phyloP scores from a whole-genome alignment of 2,329 filamentous ascomycete species.

The Sporothrix variecibatus region DNA sequence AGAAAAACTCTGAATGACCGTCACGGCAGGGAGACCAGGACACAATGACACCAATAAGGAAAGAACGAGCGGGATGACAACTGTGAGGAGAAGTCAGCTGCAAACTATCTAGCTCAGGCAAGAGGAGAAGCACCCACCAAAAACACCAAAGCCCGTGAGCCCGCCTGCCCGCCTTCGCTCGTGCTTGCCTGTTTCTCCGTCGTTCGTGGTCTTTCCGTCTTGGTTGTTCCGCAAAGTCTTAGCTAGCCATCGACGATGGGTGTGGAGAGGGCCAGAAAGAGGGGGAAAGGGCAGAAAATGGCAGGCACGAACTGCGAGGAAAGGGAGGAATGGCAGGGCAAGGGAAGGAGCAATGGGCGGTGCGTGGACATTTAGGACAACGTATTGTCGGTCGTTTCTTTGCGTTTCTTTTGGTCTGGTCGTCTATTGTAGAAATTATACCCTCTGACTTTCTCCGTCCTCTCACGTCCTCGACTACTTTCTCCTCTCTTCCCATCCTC shows the following conservation, averaged over 20 bases:
- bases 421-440: not conserved
- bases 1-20: not conserved
- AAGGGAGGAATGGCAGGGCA: constrained; percentile 20
- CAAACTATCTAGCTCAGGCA: not conserved
- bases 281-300: not conserved
- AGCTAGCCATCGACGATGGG: constrained; percentile 15
- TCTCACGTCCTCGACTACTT: not conserved
- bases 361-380: not conserved
- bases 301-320: constrained; percentile 25
- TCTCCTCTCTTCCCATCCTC: not conserved
- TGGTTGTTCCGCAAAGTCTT: not conserved
- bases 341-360: not conserved
- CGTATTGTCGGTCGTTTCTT: not conserved
- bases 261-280: not conserved
- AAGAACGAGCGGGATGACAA: not conserved
- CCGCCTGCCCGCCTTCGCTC: not conserved
- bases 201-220: not conserved
- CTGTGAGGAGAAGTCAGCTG: not conserved
- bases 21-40: not conserved
- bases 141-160: not conserved
- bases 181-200: not conserved
- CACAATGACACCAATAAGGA: not conserved
- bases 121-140: not conserved
- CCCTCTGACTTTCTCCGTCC: not conserved
- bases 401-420: not conserved